Percentiles rank a stretch among this genome's conserved stretches.
Evolutionary conservation across 208 protist genomes (phyloP).

Genomic region (Naegleria gruberi): DNA sequence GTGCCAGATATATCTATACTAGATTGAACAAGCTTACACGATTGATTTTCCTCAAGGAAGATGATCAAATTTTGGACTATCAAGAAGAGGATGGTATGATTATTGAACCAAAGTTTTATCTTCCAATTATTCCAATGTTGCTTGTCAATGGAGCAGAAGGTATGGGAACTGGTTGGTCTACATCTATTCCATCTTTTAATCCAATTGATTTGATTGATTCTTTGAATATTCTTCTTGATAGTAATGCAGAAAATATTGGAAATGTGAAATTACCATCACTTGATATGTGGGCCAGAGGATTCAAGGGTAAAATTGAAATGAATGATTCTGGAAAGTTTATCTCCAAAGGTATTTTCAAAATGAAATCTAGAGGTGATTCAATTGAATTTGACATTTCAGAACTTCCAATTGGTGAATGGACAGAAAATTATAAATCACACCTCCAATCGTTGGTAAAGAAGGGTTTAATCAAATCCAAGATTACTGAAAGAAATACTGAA

Average conservation of each 20-base stretch:
- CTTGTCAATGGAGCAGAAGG: slow-evolving; percentile 98
- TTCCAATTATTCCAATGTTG: slow-evolving; percentile 97
- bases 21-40: slow-evolving; percentile 83
- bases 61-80: slow-evolving; percentile 92
- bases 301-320: neutral
- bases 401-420: slow-evolving; percentile 73
- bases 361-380: neutral
- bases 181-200: slow-evolving; percentile 82
- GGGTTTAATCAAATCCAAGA: neutral
- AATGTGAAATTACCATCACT: slow-evolving; percentile 55
- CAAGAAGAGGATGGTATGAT: slow-evolving; percentile 91
- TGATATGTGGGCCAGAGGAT: slow-evolving; percentile 46
- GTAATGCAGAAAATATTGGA: slow-evolving; percentile 59
- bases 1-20: slow-evolving; percentile 89
- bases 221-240: slow-evolving; percentile 64
- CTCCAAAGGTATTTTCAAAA: neutral
- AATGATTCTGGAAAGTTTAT: neutral
- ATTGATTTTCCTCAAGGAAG: slow-evolving; percentile 87
- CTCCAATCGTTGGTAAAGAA: slow-evolving; percentile 22
- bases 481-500: slow-evolving; percentile 27
- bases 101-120: slow-evolving; percentile 97
- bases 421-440: slow-evolving; percentile 62
- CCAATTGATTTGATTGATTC: slow-evolving; percentile 85
- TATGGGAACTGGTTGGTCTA: slow-evolving; percentile 98
- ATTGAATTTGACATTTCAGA: slow-evolving; percentile 59